Percentiles rank a stretch among this genome's conserved stretches.
Evolutionary conservation across 2,329 filamentous ascomycete genomes (phyloP).

Genomic region (Ophiostoma novo-ulmi): DNA sequence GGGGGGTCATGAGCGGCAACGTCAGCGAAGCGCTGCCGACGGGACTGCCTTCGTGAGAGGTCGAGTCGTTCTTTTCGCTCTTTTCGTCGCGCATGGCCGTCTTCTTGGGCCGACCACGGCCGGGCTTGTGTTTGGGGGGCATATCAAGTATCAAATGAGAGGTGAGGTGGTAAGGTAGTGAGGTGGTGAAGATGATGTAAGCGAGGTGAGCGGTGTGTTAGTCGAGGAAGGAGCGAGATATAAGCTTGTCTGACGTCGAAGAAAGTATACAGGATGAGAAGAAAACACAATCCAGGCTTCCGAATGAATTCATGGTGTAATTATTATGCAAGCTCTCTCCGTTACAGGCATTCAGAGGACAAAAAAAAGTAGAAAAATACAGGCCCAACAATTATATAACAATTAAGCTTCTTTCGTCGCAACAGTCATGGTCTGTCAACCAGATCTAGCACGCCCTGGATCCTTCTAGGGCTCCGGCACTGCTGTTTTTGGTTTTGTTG

Average conservation of each 20-base stretch:
- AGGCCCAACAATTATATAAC: not conserved
- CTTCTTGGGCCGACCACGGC: conserved; percentile 19
- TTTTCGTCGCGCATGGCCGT: conserved; percentile 18
- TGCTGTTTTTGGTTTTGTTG: not conserved
- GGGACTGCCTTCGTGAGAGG: not conserved
- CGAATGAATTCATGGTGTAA: conserved; percentile 1
- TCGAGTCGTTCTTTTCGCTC: not conserved
- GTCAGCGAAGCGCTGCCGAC: conserved; percentile 25
- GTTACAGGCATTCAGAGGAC: not conserved
- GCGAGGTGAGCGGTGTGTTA: not conserved
- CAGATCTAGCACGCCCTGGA: not conserved
- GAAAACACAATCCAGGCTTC: conserved; percentile 5
- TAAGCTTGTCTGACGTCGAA: not conserved
- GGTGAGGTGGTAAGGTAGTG: not conserved
- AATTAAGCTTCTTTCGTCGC: conserved; percentile 4
- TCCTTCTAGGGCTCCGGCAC: not conserved
- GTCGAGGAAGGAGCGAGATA: conserved; percentile 6
- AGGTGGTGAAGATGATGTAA: conserved; percentile 5
- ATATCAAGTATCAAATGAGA: not conserved
- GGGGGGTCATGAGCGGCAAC: not conserved
- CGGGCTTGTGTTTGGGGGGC: conserved; percentile 19
- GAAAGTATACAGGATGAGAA: not conserved
- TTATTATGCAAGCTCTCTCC: not conserved
- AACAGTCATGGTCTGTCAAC: not conserved
- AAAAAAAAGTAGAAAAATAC: conserved; percentile 1